Evolutionary conservation across 1,139 yeast species (phyloP), one percentile per base, ranked within the genome.

Genomic region (Blastobotrys raffinosifermentans): DNA sequence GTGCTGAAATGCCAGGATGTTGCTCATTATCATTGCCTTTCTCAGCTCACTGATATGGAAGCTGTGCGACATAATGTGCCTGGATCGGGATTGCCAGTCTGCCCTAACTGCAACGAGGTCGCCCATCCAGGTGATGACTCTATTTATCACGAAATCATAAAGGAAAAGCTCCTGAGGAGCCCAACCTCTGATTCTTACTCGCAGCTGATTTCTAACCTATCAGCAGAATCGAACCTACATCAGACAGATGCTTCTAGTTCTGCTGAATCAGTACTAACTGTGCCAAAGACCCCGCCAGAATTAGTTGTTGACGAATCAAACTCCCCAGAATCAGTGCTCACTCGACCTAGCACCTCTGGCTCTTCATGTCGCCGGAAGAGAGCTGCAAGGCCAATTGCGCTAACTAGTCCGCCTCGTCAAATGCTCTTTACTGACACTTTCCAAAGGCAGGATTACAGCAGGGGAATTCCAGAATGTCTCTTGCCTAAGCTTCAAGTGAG

Each of bases 1-100:
- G 37, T 43, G 6, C 39, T 54, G 15, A 34, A 43, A n/a, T 54
- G 59, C 35, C 29, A 40, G 11, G 55, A 54, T 30, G 45, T 47
- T 7, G 43, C 53, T 13, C 59, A 54, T 35, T 47, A 40, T 29
- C 53, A 51, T 18, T 54, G 59, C 33, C 40, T 54, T 16, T 31
- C 38, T 6, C 45, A 48, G 14, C 35, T 53, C 31, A 40, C 49
- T n/a, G 48, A 49, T 18, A 34, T 43, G 22, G 17, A 22, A 26
- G 16, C 18, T 10, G n/a, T 39, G 17, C 31, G 39, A 4, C 31
- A 29, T 10, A 44, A 37, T 15, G 41, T 44, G 11, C 35, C 30
- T 10, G 35, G 36, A 5, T 23, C 39, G 3, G 48, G 46, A 2
- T 37, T 54, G 40, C 58, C 58, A 2, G 38, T 31, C 13, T 54